Evolutionary conservation across 371 early-diverging fungal genomes (phyloP), one percentile per base, ranked within the genome.

Genomic region (Zancudomyces culisetae): DNA sequence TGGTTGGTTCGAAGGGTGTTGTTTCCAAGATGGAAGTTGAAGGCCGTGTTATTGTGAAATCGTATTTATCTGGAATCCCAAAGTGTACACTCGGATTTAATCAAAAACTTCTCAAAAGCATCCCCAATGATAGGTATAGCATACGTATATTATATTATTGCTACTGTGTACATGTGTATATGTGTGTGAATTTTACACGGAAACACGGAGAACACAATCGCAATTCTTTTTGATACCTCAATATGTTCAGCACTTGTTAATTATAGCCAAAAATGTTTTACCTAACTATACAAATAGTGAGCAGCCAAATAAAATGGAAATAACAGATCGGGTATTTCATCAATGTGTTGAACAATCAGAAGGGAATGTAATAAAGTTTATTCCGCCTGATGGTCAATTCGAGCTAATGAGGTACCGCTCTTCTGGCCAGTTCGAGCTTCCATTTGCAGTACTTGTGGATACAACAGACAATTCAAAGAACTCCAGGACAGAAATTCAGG

Each of bases 371-470:
- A 94, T 97, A 56, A 85, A 87, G 45, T 97, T 92, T 66, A 91
- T 95, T 55, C 98, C 98, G 43, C 98, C 98, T 3, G 98, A 97
- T 74, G 98, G 98, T 53, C 96, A 93, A 66, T 98, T 98, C 64
- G 98, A 98, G 68, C 72, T 98, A 62, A 98, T 98, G 98, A 85
- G 85, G 45, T 98, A 98, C 71, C 90, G 98, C 15, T 70, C 94
- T 22, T 83, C 70, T 78, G 94, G 27, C 75, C 83, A 65, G 70
- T 70, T 94, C 45, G 94, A 94, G 60, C 90, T 96, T 30, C 73
- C 95, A 42, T 88, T 98, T 58, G 87, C 90, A 85, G 85, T 88
- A 39, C 91, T 93, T 63, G 74, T 90, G 26, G 86, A 94, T 24
- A 87, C 92, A 57, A 61, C 19, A 47, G 20, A 43, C 4, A 73